Percentiles rank a stretch among this genome's conserved stretches.
Evolutionary conservation across 1,284 basidiomycete species (phyloP).

Genomic region (Cutaneotrichosporon sp.): DNA sequence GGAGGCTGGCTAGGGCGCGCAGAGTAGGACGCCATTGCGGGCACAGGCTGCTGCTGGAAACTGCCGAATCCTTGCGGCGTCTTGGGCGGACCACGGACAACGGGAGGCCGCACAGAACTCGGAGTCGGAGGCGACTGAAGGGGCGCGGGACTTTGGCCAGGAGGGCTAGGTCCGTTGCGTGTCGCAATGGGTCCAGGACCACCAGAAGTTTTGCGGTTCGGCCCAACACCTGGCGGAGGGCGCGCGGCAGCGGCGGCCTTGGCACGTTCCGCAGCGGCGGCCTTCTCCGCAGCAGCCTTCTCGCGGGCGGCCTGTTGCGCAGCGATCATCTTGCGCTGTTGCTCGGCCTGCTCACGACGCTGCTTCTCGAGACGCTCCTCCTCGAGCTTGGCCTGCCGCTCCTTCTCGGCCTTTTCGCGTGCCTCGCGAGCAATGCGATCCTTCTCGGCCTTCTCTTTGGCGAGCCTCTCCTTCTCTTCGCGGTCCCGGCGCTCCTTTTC

Average conservation of each 20-base stretch:
- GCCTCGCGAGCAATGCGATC: constrained; percentile 37
- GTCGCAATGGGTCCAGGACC: constrained; percentile 11
- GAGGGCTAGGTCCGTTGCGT: constrained; percentile 28
- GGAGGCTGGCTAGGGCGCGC: constrained; percentile 6
- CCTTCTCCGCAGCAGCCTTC: constrained; percentile 26
- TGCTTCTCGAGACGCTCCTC: constrained; percentile 35
- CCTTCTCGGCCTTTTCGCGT: constrained; percentile 39
- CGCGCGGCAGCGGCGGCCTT: constrained; percentile 9
- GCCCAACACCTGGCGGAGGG: constrained; percentile 7
- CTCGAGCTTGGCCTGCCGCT: constrained; percentile 35
- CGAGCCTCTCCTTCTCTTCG: constrained; percentile 62
- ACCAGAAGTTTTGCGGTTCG: constrained; percentile 7
- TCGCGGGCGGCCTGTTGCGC: constrained; percentile 41
- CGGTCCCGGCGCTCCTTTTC: constrained; percentile 53
- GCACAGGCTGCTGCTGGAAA: constrained; percentile 13
- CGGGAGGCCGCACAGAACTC: constrained; percentile 23
- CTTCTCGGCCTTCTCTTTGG: constrained; percentile 63
- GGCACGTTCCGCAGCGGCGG: constrained; percentile 17
- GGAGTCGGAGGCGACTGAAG: constrained; percentile 80
- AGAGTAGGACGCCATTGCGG: constrained; percentile 10
- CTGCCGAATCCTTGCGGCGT: constrained; percentile 29
- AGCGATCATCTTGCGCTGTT: constrained; percentile 38
- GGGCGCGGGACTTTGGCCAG: neutral
- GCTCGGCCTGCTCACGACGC: constrained; percentile 37
- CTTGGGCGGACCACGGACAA: constrained; percentile 25